Evolutionary conservation across 306 rosid genomes (phyloP).

Genomic region (Cercis canadensis): DNA sequence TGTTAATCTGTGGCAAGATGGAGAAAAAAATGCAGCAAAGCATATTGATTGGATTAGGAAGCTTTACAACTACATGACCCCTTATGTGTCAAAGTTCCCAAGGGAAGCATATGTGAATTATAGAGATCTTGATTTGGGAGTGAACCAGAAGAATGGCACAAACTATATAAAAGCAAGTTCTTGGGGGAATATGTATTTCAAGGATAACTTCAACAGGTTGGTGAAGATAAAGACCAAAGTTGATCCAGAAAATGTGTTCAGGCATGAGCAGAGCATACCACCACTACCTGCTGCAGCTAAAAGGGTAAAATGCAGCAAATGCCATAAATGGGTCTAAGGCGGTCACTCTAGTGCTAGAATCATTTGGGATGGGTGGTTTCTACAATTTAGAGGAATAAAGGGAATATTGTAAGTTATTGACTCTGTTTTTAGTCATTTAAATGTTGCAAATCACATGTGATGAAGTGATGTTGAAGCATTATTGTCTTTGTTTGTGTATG

Average conservation of each 20-base stretch:
- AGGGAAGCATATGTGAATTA: slow-evolving; percentile 87
- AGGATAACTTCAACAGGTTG: slow-evolving; percentile 68
- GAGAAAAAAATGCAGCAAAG: slow-evolving; percentile 41
- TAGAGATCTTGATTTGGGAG: slow-evolving; percentile 86
- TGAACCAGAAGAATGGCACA: slow-evolving; percentile 60
- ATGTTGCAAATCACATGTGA: background rate
- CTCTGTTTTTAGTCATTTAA: background rate
- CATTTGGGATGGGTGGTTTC: background rate
- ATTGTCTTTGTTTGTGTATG: too few relatives aligned
- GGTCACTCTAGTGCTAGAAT: background rate
- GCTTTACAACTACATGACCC: slow-evolving; percentile 73
- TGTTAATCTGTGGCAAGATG: slow-evolving; percentile 51
- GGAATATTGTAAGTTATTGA: too few relatives aligned
- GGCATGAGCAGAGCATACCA: slow-evolving; percentile 94
- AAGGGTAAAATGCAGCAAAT: slow-evolving; percentile 20
- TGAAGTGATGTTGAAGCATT: too few relatives aligned
- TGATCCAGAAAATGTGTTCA: slow-evolving; percentile 85
- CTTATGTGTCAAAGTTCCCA: slow-evolving; percentile 72
- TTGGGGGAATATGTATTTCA: slow-evolving; percentile 85
- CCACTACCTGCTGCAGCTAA: slow-evolving; percentile 51
- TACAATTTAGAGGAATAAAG: background rate
- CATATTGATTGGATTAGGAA: slow-evolving; percentile 79
- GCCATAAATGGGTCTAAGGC: slow-evolving; percentile 36
- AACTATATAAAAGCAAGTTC: slow-evolving; percentile 54
- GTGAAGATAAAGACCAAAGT: slow-evolving; percentile 66